Evolutionary conservation across 495 filamentous ascomycete genomes (phyloP).

Genomic region (Neurospora africana): DNA sequence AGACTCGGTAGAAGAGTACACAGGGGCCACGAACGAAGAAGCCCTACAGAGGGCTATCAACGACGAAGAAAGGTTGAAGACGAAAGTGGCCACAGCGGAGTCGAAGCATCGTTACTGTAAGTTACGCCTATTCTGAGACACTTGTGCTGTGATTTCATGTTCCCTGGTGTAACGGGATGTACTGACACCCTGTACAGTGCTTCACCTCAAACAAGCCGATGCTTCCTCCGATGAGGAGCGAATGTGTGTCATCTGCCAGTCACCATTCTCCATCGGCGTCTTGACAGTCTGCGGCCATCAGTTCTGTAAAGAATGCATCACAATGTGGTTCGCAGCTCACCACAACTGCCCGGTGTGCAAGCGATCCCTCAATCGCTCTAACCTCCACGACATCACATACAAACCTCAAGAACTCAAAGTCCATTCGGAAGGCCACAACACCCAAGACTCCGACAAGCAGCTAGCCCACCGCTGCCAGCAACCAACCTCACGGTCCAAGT

Average conservation of each 20-base stretch:
- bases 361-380: constrained; percentile 42
- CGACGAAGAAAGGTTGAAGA: constrained; percentile 39
- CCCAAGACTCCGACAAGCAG: not conserved
- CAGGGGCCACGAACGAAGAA: constrained; percentile 35
- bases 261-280: constrained; percentile 62
- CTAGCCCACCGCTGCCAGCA: not conserved
- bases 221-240: constrained; percentile 45
- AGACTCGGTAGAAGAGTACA: constrained; percentile 67
- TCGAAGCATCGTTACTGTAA: constrained; percentile 64
- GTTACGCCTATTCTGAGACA: not conserved
- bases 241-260: constrained; percentile 73
- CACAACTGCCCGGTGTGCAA: constrained; percentile 73
- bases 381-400: constrained; percentile 75
- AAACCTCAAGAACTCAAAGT: constrained; percentile 62
- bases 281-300: constrained; percentile 85
- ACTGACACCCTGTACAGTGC: constrained; percentile 21
- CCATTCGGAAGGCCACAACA: constrained; percentile 45
- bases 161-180: not conserved
- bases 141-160: not conserved
- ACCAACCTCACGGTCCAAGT: constrained; percentile 7
- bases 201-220: constrained; percentile 42
- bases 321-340: constrained; percentile 56
- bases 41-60: constrained; percentile 20
- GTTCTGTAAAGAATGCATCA: constrained; percentile 80
- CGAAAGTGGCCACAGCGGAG: constrained; percentile 48